phyloP scores from a whole-genome alignment of 805 yeast genomes.

The Candida schatavii region DNA sequence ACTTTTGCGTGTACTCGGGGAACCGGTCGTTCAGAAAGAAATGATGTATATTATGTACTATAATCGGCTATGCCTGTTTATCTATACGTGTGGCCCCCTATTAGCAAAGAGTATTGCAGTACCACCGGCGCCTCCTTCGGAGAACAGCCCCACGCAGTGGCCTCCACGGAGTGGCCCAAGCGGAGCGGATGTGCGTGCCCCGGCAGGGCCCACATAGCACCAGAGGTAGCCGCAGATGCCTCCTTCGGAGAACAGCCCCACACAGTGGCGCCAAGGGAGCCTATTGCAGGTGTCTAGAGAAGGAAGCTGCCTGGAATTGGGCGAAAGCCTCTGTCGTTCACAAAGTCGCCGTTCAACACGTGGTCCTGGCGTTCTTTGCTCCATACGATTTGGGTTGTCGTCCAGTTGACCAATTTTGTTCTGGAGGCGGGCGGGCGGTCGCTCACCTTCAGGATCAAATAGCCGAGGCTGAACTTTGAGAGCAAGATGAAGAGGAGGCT shows the following conservation, averaged over 20 bases:
- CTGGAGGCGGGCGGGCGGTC: slow-evolving; percentile 37
- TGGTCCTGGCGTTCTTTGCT: slow-evolving; percentile 16
- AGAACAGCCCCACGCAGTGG: too few species aligned
- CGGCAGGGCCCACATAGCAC: background rate
- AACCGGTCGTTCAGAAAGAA: slow-evolving; percentile 25
- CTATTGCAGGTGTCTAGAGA: background rate
- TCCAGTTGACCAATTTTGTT: slow-evolving; percentile 29
- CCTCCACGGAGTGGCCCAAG: too few species aligned
- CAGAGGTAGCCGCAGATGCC: too few species aligned
- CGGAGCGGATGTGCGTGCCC: too few species aligned
- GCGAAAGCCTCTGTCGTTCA: slow-evolving; percentile 20
- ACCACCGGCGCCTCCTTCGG: too few species aligned
- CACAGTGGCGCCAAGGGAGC: background rate
- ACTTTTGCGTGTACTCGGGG: slow-evolving; percentile 37
- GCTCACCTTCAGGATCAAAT: slow-evolving; percentile 50
- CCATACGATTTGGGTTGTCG: slow-evolving; percentile 32
- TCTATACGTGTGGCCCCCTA: too few species aligned
- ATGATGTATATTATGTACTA: too few species aligned
- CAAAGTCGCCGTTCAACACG: slow-evolving; percentile 21
- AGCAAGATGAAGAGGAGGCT: slow-evolving; percentile 42
- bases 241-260: too few species aligned
- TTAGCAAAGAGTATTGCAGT: too few species aligned
- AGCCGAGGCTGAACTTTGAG: slow-evolving; percentile 54
- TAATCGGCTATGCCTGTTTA: too few species aligned
- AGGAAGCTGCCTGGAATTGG: slow-evolving; percentile 18